These are phyloP conservation scores for Plasmodium gonderi DNA, from an alignment of 169 alveolate species.

Conservation along the genomic window DNA sequence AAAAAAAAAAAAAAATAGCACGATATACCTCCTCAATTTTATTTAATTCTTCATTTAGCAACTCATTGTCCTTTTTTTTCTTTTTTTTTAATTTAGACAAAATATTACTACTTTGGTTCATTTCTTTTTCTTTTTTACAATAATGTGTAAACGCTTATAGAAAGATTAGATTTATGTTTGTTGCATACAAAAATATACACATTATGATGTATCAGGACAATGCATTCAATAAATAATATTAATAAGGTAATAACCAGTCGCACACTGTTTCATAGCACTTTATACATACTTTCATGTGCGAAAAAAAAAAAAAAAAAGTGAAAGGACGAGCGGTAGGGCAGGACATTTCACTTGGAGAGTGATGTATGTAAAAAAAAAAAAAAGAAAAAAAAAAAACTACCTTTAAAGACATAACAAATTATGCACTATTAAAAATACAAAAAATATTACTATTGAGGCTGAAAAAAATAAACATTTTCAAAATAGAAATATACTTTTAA, in stretches of 20 bases:
- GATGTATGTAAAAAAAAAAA: neutral
- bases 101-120: constrained; percentile 32
- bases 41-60: constrained; percentile 32
- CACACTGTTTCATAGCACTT: neutral
- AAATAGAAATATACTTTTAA: neutral
- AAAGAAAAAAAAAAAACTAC: neutral
- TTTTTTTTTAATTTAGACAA: constrained; percentile 54
- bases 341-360: constrained; percentile 5
- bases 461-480: neutral
- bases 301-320: neutral
- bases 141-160: neutral
- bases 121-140: constrained; percentile 15
- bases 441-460: neutral
- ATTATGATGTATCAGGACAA: neutral
- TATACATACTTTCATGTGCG: neutral
- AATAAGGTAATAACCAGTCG: neutral
- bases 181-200: neutral
- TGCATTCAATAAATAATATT: neutral
- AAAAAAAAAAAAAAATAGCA: neutral
- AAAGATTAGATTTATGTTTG: neutral
- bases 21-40: constrained; percentile 38
- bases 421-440: neutral
- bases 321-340: too few species aligned
- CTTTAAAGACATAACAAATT: neutral
- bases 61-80: constrained; percentile 50